Evolutionary conservation across 306 rosid species (phyloP).

Genomic region (Cucumis sativus): Cucumber_9930_V3 NC_026661.2:600501-601000

Average conservation of each 20-base stretch:
- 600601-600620: slow-evolving; percentile 55
- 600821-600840: background rate
- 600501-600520: slow-evolving; percentile 45
- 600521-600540: slow-evolving; percentile 64
- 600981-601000: too few species aligned
- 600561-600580: slow-evolving; percentile 76
- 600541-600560: slow-evolving; percentile 64
- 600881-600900: too few species aligned
- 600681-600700: slow-evolving; percentile 50
- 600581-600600: slow-evolving; percentile 85
- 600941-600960: too few species aligned
- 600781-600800: background rate
- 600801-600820: background rate
- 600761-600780: slow-evolving; percentile 51
- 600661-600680: slow-evolving; percentile 61
- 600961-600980: too few species aligned
- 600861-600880: too few species aligned
- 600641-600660: slow-evolving; percentile 73
- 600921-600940: too few species aligned
- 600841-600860: too few species aligned
- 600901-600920: too few species aligned
- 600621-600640: slow-evolving; percentile 52
- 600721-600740: slow-evolving; percentile 21
- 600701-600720: slow-evolving; percentile 44
- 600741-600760: slow-evolving; percentile 49